These are phyloP conservation scores for Rhodofomes roseus DNA, from an alignment of 1,284 basidiomycete genomes.

Conservation along the genomic window DNA sequence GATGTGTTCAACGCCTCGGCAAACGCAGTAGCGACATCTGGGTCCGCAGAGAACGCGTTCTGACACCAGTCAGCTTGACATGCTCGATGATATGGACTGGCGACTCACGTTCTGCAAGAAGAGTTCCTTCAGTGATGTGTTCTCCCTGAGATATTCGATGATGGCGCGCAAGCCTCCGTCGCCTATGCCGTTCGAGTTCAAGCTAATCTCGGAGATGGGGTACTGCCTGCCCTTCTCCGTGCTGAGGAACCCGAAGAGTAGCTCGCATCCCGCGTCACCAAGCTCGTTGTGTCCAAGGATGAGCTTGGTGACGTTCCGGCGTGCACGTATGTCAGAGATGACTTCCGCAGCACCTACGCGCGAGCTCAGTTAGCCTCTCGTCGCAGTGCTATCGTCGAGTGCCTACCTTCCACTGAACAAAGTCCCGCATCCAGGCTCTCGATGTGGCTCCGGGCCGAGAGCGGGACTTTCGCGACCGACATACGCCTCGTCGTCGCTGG, in stretches of 20 bases:
- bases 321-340: conserved; percentile 40
- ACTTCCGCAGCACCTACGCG: conserved; percentile 46
- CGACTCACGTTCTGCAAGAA: conserved; percentile 54
- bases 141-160: conserved; percentile 47
- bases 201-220: conserved; percentile 48
- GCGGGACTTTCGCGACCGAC: conserved; percentile 16
- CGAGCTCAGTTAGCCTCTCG: neutral
- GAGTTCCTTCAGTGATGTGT: conserved; percentile 41
- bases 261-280: conserved; percentile 53
- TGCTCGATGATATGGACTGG: neutral
- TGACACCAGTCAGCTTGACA: conserved; percentile 17
- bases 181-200: conserved; percentile 54
- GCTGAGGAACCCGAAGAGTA: conserved; percentile 52
- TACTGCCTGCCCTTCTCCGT: conserved; percentile 45
- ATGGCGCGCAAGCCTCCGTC: conserved; percentile 52
- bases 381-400: neutral
- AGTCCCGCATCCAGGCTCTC: conserved; percentile 22
- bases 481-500: neutral
- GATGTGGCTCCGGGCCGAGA: conserved; percentile 19
- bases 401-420: conserved; percentile 17
- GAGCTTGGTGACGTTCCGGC: conserved; percentile 44
- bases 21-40: conserved; percentile 33
- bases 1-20: conserved; percentile 47
- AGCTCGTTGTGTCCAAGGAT: conserved; percentile 56
- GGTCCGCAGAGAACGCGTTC: conserved; percentile 43